Evolutionary conservation across 2,329 filamentous ascomycete species (phyloP), one percentile per base, ranked within the genome.

Genomic region (Xylariaceae sp.): DNA sequence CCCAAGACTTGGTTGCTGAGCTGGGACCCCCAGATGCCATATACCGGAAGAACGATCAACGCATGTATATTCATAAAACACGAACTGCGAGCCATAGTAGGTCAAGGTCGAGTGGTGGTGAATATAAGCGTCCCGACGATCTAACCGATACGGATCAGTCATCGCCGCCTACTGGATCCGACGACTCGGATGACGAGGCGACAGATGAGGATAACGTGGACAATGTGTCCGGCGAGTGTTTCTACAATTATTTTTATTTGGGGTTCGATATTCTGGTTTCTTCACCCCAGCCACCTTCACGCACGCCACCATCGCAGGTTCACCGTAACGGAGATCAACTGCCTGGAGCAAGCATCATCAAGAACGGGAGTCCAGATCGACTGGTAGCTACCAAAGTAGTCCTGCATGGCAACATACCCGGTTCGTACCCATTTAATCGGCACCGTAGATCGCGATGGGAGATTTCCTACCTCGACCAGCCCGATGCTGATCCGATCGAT

Each of bases 201-300:
- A 72, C 84, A 13, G 82, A 84, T 49, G 85, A 86, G 35, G 82
- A 83, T 35, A 71, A 77, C 2, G 76, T 77, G 1, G 77, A 78
- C 64, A 77, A 80, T 72, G 66, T 86, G 2, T 83, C 86, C 1
- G 82, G 85, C 3, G 90, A 95, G 71, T 92, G 88, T 65, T 99
- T 97, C 72, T 97, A 94, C 75, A 97, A 97, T 73, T 99, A 99
- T 73, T 99, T 97, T 71, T 88, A 93, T 65, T 87, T 96, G 63
- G 94, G 94, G 1, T 95, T 99, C 70, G 94, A 99, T 73, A 83
- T 97, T 8, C 81, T 97, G 4, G 83, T 99, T n/a, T 96, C 93
- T 0, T 85, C 86, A 35, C 88, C 90, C 0, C 85, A 84, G 0
- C 72, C 80, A 4, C 79, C 88, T 3, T 89, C 88, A 0, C 83